A percentile compares a stretch with the other conserved stretches of the same genome.
Evolutionary conservation across 1,139 yeast species (phyloP).

Genomic region (Geotrichum cucujoidarum): DNA sequence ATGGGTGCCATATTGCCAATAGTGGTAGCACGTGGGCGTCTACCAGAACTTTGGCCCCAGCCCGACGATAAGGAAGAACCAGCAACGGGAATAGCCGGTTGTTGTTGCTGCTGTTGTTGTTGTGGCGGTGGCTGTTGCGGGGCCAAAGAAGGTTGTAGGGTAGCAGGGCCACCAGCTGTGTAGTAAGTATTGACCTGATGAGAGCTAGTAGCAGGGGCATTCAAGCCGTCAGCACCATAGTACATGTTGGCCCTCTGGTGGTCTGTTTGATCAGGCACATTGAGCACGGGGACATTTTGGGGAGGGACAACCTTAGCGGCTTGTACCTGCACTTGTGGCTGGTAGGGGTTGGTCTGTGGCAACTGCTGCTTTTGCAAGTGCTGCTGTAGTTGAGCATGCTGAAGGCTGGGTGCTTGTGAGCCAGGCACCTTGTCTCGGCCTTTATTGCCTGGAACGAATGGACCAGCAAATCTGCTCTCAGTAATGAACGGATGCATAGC

Average conservation of each 20-base stretch:
- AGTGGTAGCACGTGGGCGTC: slow-evolving; percentile 40
- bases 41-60: slow-evolving; percentile 15
- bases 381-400: slow-evolving; percentile 11
- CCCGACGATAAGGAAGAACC: slow-evolving; percentile 1
- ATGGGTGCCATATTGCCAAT: slow-evolving; percentile 41
- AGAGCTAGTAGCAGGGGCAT: background rate
- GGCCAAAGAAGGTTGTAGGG: background rate
- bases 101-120: background rate
- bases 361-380: slow-evolving; percentile 6
- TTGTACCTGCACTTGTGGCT: slow-evolving; percentile 6
- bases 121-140: background rate
- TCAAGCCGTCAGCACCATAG: no score
- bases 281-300: background rate
- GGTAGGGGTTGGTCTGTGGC: background rate
- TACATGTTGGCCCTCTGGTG: no score
- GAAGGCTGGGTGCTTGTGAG: slow-evolving; percentile 1
- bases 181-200: background rate
- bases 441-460: slow-evolving; percentile 32
- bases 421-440: slow-evolving; percentile 11
- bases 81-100: background rate
- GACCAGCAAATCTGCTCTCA: slow-evolving; percentile 34
- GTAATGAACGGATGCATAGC: slow-evolving; percentile 84
- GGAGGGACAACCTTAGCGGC: slow-evolving; percentile 4
- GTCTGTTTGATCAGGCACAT: background rate
- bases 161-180: background rate